Evolutionary conservation across 306 rosid genomes (phyloP).

Genomic region (Trifolium repens): DNA sequence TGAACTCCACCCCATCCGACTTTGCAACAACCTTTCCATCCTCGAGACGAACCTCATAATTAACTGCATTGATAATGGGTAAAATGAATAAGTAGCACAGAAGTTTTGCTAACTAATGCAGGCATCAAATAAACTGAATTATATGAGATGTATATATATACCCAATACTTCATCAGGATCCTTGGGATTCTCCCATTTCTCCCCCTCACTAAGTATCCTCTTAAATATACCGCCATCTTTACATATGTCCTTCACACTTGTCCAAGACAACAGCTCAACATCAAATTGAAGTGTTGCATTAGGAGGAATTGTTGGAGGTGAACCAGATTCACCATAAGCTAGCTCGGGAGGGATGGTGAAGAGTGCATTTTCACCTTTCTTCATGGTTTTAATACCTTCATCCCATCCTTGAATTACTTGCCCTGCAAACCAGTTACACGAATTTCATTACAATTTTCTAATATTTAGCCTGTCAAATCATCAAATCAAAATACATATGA

Average conservation of each 20-base stretch:
- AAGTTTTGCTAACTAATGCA: not conserved
- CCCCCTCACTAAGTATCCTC: slow-evolving; percentile 80
- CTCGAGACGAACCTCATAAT: slow-evolving; percentile 72
- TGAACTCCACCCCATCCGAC: slow-evolving; percentile 75
- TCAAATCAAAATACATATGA: not conserved
- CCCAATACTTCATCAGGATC: slow-evolving; percentile 61
- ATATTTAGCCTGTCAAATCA: not conserved
- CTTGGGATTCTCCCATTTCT: slow-evolving; percentile 91
- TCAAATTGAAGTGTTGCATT: slow-evolving; percentile 86
- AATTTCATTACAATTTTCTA: not conserved
- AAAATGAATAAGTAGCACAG: not conserved
- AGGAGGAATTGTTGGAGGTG: slow-evolving; percentile 91
- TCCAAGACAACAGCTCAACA: slow-evolving; percentile 91
- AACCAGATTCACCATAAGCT: slow-evolving; percentile 87
- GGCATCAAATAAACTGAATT: not conserved
- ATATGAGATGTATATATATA: not conserved
- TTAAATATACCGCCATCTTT: slow-evolving; percentile 95
- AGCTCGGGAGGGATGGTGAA: slow-evolving; percentile 86
- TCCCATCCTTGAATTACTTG: slow-evolving; percentile 98
- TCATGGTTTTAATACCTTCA: slow-evolving; percentile 88
- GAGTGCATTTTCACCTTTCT: slow-evolving; percentile 81
- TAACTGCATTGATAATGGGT: slow-evolving; percentile 56
- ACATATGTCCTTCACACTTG: slow-evolving; percentile 78
- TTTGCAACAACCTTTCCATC: slow-evolving; percentile 69
- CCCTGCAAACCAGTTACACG: slow-evolving; percentile 49